Base-by-base conservation (phyloP, 129 eudicot species). In the Flaveria linearis region DNA sequence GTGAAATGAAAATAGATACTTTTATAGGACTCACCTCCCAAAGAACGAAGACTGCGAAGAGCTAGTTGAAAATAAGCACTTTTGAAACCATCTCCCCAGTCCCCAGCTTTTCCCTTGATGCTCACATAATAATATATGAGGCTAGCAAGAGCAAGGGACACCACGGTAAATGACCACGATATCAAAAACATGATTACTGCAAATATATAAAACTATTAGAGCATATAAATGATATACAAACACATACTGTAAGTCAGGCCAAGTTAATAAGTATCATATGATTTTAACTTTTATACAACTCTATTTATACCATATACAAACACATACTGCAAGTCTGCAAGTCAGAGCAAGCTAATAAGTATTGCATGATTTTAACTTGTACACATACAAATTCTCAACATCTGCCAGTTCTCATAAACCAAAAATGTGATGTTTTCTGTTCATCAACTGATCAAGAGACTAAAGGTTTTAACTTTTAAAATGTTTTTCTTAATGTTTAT, bases 71-170 rank as follows among this genome's bases (percentile, higher is more conserved):
- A 95, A 83, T 95, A 95, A 45, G 99, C 99, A 86, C 99, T 95
- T 84, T 95, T 95, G 82, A 95, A 91, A 71, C 99, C 99, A 79
- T 95, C 99, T 23, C 99, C 99, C 99, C 99, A 95, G 77, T 95
- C 99, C 36, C 99, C 99, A 25, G 99, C 99, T 80, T 95, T 95
- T 67, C 99, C 99, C 80, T 95, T 95, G 84, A 95, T 80, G 85
- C 97, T 89, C 57, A 95, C 99, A 76, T 95, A 95, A 71, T 95
- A 89, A 81, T 95, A 95, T 68, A 95, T 91, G 81, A 95, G 99
- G 82, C 94, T 89, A 65, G 88, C 99, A 52, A 95, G 92, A 67
- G 99, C 97, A 67, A 95, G 87, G 60, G 99, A 91, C 71, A 95
- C 90, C 78, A 95, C 88, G 9, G 99, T 95, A 87, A 95, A 95